These are phyloP conservation scores for Megacollybia platyphylla DNA, from an alignment of 1,284 basidiomycete species.

Conservation along the genomic window DNA sequence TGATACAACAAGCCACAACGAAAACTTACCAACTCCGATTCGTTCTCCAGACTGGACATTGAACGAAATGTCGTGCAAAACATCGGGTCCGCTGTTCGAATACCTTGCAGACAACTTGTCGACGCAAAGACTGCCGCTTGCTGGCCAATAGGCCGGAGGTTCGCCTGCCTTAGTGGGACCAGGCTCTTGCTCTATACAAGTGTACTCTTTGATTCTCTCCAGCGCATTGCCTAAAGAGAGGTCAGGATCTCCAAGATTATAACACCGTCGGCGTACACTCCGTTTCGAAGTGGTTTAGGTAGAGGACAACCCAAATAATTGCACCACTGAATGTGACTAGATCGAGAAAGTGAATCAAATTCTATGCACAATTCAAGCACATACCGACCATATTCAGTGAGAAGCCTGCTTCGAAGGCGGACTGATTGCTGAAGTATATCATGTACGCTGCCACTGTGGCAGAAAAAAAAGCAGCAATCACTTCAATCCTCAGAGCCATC, in stretches of 20 bases:
- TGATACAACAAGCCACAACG: background rate
- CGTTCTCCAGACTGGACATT: conserved; percentile 32
- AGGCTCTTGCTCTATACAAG: conserved; percentile 44
- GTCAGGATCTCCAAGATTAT: background rate
- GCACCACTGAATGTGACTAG: conserved; percentile 22
- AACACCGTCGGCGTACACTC: conserved; percentile 2
- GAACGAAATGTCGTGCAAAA: conserved; percentile 31
- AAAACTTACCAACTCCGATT: conserved; percentile 31
- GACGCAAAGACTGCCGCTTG: conserved; percentile 43
- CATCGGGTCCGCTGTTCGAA: conserved; percentile 24
- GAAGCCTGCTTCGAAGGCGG: conserved; percentile 26
- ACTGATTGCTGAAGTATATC: conserved; percentile 18
- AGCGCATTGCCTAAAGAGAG: conserved; percentile 13
- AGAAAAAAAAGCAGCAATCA: conserved; percentile 26
- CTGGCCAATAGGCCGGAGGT: conserved; percentile 60
- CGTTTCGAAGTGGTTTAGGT: conserved; percentile 42
- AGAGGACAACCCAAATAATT: conserved; percentile 35
- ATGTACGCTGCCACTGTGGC: conserved; percentile 26
- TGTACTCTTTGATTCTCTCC: conserved; percentile 48
- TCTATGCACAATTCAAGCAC: background rate
- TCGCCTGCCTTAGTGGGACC: conserved; percentile 21
- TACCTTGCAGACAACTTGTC: conserved; percentile 37
- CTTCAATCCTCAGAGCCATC: conserved; percentile 32
- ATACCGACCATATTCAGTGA: conserved; percentile 20
- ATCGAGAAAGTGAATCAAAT: background rate